Base-by-base conservation (phyloP, 192 early-diverging fungal genomes). In the Backusella westeae region DNA sequence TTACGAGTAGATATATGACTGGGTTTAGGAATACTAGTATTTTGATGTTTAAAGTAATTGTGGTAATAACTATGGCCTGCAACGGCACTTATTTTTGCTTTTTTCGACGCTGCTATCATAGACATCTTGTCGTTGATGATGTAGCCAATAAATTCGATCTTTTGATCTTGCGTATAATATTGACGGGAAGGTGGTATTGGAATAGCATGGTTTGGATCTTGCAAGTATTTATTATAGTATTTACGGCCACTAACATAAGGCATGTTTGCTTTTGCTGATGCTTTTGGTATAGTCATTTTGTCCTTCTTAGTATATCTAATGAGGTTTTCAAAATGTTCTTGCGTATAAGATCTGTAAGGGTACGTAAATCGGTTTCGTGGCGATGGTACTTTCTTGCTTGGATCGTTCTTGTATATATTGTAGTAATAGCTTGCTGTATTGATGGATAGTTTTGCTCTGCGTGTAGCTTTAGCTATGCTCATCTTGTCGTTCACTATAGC, bases 111-210 rank as follows among this genome's bases (percentile, higher is more conserved):
- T 7, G 19, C 52, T 0, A 0, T 6, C 8, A 53, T 21, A 9
- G 19, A n/a, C 52, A 53, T 53, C 6, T 21, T 21, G 7, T 21
- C 21, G 5, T 53, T 6, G 6, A 53, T 3, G 3, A 53, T 9
- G 3, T 19, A 53, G 6, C 7, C 52, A 53, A 53, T 8, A 0
- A 53, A 6, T 14, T 15, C 14, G 3, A 15, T 15, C 14, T 15
- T 9, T 9, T 38, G 41, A 15, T 42, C 41, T 42, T 42, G 41
- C 0, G 10, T 15, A 9, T 7, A 53, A 9, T 7, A 0, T 8
- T 9, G 17, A 21, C 9, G 0, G 0, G 2, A 14, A 0, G 0
- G 0, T 15, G 41, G 1, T 14, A 42, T 0, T 12, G 41, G 41
- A 15, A 42, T 42, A 15, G 1, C 2, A 32, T 32, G 32, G 0